Conservation (phyloP, 352 stramenopile species). For the Pythium brachiatum region DNA sequence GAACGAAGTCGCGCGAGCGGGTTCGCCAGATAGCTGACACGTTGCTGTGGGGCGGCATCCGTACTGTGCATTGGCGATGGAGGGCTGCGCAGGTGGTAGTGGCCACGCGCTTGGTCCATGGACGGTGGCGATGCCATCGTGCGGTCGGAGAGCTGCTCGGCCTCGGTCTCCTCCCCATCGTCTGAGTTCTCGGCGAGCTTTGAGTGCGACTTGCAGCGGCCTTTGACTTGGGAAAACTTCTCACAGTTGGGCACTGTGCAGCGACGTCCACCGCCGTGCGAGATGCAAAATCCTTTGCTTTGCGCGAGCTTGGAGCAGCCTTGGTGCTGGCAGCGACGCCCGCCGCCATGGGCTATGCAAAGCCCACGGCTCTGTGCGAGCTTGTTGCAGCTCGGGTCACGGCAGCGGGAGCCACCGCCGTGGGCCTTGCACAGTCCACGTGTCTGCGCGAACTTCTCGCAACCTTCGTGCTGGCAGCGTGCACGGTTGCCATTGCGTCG, state of each 20-base stretch:
- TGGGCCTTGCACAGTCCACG: conserved; percentile 81
- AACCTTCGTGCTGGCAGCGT: conserved; percentile 66
- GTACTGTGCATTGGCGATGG: conserved; percentile 34
- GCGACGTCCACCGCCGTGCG: conserved; percentile 69
- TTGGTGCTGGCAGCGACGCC: conserved; percentile 68
- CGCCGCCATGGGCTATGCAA: conserved; percentile 79
- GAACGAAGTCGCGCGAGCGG: conserved; percentile 12
- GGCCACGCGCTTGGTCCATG: conserved; percentile 21
- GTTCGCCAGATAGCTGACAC: conserved; percentile 63
- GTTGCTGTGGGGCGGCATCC: conserved; percentile 36
- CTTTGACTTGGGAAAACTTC: conserved; percentile 88
- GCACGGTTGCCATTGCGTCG: conserved; percentile 71
- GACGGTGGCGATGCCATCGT: conserved; percentile 14
- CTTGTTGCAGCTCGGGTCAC: conserved; percentile 74
- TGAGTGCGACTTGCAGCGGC: conserved; percentile 83
- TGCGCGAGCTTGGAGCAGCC: conserved; percentile 74
- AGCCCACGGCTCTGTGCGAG: conserved; percentile 73
- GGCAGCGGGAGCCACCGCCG: conserved; percentile 77
- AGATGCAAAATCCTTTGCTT: conserved; percentile 82
- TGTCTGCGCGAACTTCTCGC: conserved; percentile 85
- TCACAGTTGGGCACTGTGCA: conserved; percentile 74
- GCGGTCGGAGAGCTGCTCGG: conserved; percentile 9
- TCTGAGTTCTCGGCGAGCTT: conserved; percentile 49
- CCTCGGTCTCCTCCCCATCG: conserved; percentile 23
- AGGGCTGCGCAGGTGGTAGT: conserved; percentile 22